phyloP scores from a whole-genome alignment of 169 alveolate species.

The Plasmodium inui region DNA sequence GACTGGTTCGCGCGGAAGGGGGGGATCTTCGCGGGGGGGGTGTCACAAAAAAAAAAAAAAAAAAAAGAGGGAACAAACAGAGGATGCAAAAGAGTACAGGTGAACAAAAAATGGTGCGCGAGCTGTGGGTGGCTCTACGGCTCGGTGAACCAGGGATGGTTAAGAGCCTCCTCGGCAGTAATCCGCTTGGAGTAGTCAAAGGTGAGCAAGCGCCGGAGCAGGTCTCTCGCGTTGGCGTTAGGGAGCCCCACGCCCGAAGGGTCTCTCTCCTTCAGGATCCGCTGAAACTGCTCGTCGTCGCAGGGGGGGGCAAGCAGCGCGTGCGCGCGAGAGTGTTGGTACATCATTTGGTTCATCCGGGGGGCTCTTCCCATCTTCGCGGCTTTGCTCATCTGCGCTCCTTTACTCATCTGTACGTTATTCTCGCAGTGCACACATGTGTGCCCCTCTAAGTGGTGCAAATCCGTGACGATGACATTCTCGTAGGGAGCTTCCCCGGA shows the following conservation, averaged over 20 bases:
- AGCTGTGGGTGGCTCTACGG: not conserved
- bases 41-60: not conserved
- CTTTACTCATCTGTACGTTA: not conserved
- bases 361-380: not conserved
- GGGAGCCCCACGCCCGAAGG: slow-evolving; percentile 74
- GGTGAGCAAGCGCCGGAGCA: slow-evolving; percentile 80
- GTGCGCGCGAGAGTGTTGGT: not conserved
- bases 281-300: slow-evolving; percentile 50
- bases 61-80: not conserved
- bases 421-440: not conserved
- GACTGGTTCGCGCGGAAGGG: not conserved
- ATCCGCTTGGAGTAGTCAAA: slow-evolving; percentile 84
- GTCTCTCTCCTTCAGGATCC: slow-evolving; percentile 44
- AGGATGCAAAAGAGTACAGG: not conserved
- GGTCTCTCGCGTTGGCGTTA: slow-evolving; percentile 82
- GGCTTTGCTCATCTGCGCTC: not conserved
- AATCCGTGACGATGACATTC: not conserved
- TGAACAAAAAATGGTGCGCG: not conserved
- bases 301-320: not conserved
- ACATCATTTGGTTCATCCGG: not conserved
- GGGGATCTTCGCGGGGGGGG: not conserved
- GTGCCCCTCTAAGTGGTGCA: not conserved
- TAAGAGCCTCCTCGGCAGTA: slow-evolving; percentile 86
- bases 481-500: not conserved
- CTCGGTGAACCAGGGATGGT: slow-evolving; percentile 84